Conservation (phyloP, 805 yeast genomes). For the Suhomyces prunicola region DNA sequence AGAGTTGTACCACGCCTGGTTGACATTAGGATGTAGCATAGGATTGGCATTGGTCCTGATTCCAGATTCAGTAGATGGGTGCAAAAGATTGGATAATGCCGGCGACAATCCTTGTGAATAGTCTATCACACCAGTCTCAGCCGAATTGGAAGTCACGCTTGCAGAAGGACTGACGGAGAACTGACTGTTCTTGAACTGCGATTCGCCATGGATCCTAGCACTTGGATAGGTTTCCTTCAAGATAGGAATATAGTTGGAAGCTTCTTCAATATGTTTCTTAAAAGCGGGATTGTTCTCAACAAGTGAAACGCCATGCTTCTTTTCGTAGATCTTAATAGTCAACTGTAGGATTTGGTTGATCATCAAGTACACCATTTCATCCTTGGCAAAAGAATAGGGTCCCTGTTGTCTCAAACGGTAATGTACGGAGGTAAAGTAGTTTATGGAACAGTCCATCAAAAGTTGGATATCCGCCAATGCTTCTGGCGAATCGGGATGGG, state of each 20-base stretch:
- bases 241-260: neutral
- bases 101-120: conserved; percentile 7
- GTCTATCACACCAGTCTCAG: neutral
- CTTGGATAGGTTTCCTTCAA: neutral
- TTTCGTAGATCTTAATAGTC: neutral
- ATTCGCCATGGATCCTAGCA: neutral
- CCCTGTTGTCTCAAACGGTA: neutral
- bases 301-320: neutral
- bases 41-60: neutral
- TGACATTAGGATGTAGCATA: neutral
- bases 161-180: neutral
- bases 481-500: conserved; percentile 28
- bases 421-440: conserved; percentile 11
- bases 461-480: conserved; percentile 26
- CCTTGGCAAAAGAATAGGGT: neutral
- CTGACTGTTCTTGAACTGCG: neutral
- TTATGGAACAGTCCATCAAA: conserved; percentile 21
- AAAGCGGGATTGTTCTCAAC: neutral
- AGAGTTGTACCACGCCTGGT: neutral
- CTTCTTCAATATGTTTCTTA: neutral
- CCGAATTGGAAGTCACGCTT: neutral
- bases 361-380: neutral
- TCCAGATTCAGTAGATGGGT: conserved; percentile 2
- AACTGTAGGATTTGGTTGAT: neutral
- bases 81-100: conserved; percentile 21